Percentiles rank a stretch among this genome's conserved stretches.
phyloP scores from a whole-genome alignment of 257 asterid genomes.

The Thymus mandschuricus region DNA sequence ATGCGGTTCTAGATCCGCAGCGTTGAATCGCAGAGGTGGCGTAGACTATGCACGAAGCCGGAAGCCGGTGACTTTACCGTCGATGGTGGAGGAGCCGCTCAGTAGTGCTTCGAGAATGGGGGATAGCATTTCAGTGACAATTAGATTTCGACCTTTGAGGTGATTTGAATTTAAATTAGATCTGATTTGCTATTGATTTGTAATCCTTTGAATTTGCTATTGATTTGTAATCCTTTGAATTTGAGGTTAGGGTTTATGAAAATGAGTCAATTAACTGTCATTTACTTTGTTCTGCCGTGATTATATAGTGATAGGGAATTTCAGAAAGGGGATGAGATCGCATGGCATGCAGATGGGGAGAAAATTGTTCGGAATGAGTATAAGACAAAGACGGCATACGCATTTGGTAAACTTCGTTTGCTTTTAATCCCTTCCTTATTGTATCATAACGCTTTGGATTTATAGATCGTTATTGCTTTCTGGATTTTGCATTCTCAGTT shows the following conservation, averaged over 20 bases:
- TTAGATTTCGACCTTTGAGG: constrained; percentile 96
- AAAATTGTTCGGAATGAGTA: constrained; percentile 84
- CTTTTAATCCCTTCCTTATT: neutral
- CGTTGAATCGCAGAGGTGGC: constrained; percentile 45
- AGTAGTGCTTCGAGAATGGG: constrained; percentile 73
- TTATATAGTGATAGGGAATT: constrained; percentile 76
- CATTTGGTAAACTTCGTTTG: constrained; percentile 63
- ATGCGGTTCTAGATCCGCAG: constrained; percentile 77
- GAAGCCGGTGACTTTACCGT: constrained; percentile 66
- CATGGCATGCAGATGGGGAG: constrained; percentile 91
- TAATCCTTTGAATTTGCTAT: constrained; percentile 33
- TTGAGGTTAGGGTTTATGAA: constrained; percentile 45
- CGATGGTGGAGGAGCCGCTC: constrained; percentile 70
- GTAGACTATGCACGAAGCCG: constrained; percentile 42
- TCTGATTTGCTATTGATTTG: constrained; percentile 51
- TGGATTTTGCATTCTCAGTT: constrained; percentile 22
- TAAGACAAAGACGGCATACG: constrained; percentile 78
- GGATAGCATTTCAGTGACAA: constrained; percentile 91
- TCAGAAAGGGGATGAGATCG: constrained; percentile 85
- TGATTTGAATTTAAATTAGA: constrained; percentile 46
- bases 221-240: no score
- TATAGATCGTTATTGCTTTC: constrained; percentile 24
- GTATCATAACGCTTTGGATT: neutral
- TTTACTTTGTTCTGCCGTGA: constrained; percentile 30
- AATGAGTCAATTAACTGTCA: constrained; percentile 35